Conservation (phyloP, 352 stramenopile species). For the Phytophthora podocarpi region DNA sequence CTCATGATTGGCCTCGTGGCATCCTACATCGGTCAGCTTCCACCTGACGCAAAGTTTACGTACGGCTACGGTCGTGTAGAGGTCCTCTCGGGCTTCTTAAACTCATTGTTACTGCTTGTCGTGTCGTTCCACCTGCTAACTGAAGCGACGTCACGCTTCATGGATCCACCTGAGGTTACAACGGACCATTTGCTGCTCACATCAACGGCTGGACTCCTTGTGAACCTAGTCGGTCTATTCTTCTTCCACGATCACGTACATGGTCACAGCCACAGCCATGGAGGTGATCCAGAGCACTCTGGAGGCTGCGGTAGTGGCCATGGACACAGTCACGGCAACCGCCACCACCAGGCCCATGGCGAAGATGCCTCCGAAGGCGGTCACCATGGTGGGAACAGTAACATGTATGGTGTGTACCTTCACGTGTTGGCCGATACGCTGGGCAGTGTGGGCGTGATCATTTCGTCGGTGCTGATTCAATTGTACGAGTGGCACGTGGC, state of each 20-base stretch:
- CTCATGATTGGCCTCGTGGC: conserved; percentile 85
- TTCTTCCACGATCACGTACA: conserved; percentile 92
- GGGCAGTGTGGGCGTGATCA: conserved; percentile 89
- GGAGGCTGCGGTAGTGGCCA: conserved; percentile 47
- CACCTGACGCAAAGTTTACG: conserved; percentile 73
- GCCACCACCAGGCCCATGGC: conserved; percentile 57
- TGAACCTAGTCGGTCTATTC: conserved; percentile 90
- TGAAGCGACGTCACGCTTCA: conserved; percentile 75
- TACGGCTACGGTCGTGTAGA: conserved; percentile 89
- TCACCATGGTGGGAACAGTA: conserved; percentile 64
- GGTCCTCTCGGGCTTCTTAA: conserved; percentile 87
- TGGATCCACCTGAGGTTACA: conserved; percentile 75
- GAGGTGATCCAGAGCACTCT: conserved; percentile 34
- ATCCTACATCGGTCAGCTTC: conserved; percentile 81
- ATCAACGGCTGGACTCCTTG: conserved; percentile 75
- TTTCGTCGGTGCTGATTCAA: conserved; percentile 87
- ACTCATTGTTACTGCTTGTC: conserved; percentile 83
- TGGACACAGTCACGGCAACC: conserved; percentile 64
- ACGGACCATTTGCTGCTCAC: conserved; percentile 88
- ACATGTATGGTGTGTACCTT: conserved; percentile 92
- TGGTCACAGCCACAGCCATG: conserved; percentile 68
- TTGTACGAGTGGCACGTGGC: conserved; percentile 85
- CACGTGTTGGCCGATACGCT: conserved; percentile 90
- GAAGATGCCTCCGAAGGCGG: conserved; percentile 41
- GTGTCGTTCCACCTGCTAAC: conserved; percentile 86